Conservation (phyloP, 2,329 filamentous ascomycete species). For the Exophiala alcalophila region DNA sequence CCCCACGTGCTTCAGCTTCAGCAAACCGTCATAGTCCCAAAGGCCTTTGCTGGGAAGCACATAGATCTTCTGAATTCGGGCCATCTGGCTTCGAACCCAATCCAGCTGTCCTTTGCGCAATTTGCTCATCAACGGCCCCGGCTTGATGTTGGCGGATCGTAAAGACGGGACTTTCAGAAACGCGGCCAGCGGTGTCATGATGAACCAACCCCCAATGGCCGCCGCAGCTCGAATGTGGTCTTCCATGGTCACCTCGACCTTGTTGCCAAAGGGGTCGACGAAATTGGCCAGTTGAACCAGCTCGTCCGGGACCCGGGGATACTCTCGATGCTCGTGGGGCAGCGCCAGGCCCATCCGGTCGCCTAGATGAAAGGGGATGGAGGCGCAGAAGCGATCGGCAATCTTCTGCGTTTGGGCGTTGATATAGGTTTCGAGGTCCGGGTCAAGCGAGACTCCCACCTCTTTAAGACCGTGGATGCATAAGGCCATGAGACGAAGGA, state of each 20-base stretch:
- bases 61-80: constrained; percentile 24
- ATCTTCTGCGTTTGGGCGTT: constrained; percentile 25
- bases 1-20: not conserved
- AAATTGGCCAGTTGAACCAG: constrained; percentile 20
- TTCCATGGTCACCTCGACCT: constrained; percentile 22
- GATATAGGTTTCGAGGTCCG: constrained; percentile 8
- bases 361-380: constrained; percentile 31
- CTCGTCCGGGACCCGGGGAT: constrained; percentile 19
- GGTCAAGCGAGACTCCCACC: constrained; percentile 12
- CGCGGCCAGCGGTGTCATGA: constrained; percentile 19
- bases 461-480: constrained; percentile 8
- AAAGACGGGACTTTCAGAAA: constrained; percentile 11
- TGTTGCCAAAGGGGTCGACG: constrained; percentile 21
- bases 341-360: constrained; percentile 24
- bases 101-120: constrained; percentile 18
- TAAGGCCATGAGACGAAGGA: constrained; percentile 17
- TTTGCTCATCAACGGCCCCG: constrained; percentile 11
- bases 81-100: constrained; percentile 19
- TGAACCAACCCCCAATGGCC: constrained; percentile 24
- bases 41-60: constrained; percentile 7
- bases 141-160: not conserved
- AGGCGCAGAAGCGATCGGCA: constrained; percentile 29
- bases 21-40: not conserved
- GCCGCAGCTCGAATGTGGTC: constrained; percentile 24
- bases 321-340: constrained; percentile 20